Conservation (phyloP, 2,329 filamentous ascomycete genomes). For the Cordyceps pruinosa region DNA sequence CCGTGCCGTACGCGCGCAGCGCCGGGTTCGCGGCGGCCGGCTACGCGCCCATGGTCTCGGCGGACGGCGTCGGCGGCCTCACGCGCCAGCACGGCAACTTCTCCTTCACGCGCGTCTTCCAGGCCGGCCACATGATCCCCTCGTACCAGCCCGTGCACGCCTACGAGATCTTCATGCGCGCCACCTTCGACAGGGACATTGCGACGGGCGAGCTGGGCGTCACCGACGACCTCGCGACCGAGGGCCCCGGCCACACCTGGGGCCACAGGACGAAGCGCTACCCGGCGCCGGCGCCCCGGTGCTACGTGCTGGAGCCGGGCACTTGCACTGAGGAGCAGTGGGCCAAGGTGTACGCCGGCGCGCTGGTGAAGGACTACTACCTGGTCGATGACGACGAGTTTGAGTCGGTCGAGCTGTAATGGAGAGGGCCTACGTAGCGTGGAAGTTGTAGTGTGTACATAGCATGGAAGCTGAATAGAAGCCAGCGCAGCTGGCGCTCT, state of each 20-base stretch:
- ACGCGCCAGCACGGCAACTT: conserved; percentile 71
- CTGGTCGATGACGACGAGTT: conserved; percentile 19
- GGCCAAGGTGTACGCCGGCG: conserved; percentile 40
- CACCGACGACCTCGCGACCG: conserved; percentile 41
- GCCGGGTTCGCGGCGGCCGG: conserved; percentile 51
- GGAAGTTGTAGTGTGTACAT: not conserved
- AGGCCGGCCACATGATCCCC: conserved; percentile 57
- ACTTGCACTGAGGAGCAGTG: conserved; percentile 51
- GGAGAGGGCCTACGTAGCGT: no score
- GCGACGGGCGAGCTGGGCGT: conserved; percentile 46
- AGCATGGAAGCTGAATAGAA: not conserved
- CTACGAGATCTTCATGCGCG: conserved; percentile 52
- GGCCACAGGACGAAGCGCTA: conserved; percentile 49
- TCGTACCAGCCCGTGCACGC: conserved; percentile 52
- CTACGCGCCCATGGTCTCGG: conserved; percentile 62
- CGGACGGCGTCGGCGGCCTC: conserved; percentile 56
- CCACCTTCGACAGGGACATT: conserved; percentile 47
- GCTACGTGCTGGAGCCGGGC: conserved; percentile 50
- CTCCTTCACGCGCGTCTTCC: conserved; percentile 58
- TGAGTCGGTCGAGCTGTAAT: conserved; percentile 8
- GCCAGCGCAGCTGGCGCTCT: not conserved
- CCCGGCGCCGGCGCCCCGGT: conserved; percentile 41
- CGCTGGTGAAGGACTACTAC: conserved; percentile 40
- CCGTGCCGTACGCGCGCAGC: conserved; percentile 45
- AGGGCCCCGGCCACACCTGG: conserved; percentile 51